A percentile compares a stretch with the other conserved stretches of the same genome.
Conservation (phyloP, 768 basidiomycete species). For the Suillus cothurnatus region DNA sequence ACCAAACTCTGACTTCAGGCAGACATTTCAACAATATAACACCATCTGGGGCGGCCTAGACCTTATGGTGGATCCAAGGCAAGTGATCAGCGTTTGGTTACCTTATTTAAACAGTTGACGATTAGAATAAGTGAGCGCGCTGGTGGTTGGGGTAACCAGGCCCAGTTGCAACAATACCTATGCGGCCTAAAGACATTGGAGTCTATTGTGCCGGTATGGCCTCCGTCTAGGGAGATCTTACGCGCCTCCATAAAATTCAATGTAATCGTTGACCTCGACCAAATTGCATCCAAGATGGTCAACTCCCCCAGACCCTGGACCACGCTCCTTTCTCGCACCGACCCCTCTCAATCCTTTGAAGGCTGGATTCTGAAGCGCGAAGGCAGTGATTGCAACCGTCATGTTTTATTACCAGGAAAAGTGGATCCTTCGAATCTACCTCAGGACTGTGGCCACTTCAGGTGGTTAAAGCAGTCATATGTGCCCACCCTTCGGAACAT, state of each 20-base stretch:
- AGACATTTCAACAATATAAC: too few relatives aligned
- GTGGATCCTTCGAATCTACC: too few relatives aligned
- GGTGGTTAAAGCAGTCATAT: too few relatives aligned
- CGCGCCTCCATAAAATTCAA: neutral
- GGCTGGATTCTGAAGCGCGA: neutral
- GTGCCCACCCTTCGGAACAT: neutral
- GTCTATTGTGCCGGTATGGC: neutral
- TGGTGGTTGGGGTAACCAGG: neutral
- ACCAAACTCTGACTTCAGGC: too few relatives aligned
- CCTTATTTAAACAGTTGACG: neutral
- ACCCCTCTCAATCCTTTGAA: neutral
- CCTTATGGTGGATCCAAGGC: too few relatives aligned
- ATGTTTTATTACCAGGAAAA: too few relatives aligned
- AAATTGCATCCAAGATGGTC: neutral
- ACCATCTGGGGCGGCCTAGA: too few relatives aligned
- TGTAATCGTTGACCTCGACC: neutral
- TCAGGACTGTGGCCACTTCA: too few relatives aligned
- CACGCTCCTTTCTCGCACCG: neutral
- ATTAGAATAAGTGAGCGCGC: neutral
- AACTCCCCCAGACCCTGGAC: neutral
- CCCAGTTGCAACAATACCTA: neutral
- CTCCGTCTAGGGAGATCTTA: neutral
- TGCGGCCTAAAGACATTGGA: neutral
- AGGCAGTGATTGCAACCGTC: neutral
- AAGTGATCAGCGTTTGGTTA: neutral